Base-by-base conservation (phyloP, 768 basidiomycete genomes). In the Steccherinum ochraceum region DNA sequence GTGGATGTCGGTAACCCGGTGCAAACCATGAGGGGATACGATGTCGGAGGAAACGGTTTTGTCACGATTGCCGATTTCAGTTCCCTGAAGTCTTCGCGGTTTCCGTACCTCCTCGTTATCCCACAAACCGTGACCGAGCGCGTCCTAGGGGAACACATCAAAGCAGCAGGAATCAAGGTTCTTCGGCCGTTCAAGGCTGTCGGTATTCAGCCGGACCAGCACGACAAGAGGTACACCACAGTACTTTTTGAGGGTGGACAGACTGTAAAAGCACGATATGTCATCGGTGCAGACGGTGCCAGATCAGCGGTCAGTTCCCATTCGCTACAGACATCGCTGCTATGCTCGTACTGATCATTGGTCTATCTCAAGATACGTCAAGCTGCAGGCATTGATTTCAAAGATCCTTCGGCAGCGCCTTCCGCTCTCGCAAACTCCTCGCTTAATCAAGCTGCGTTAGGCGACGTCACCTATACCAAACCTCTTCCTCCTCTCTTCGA, bases 281-380 rank as follows among this genome's bases (percentile, higher is more conserved):
- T 79, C 3, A 56, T 80, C 24, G 78, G 74, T 21, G 77, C 79
- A 4, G 79, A 81, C 57, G 78, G 79, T 3, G 63, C 75, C 2
- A 68, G 60, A 51, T 80, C 78, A 0, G 56, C 59, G 26, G 79
- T 78, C 56, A 45, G 30, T 35, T n/a, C n/a, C n/a, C n/a, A n/a
- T n/a, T n/a, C n/a, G n/a, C n/a, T n/a, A n/a, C n/a, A n/a, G n/a
- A n/a, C n/a, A n/a, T n/a, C n/a, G n/a, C n/a, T n/a, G n/a, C n/a
- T n/a, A n/a, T n/a, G n/a, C n/a, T n/a, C n/a, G n/a, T n/a, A n/a
- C n/a, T n/a, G n/a, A n/a, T n/a, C n/a, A n/a, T n/a, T n/a, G n/a
- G 45, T n/a, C 21, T 13, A 24, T 19, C 26, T 46, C 5, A 27
- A 80, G 78, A 58, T 79, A 21, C 76, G 78, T 42, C 58, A 65